Conservation (phyloP, 2,329 filamentous ascomycete species). For the Fusarium pilosicola region DNA sequence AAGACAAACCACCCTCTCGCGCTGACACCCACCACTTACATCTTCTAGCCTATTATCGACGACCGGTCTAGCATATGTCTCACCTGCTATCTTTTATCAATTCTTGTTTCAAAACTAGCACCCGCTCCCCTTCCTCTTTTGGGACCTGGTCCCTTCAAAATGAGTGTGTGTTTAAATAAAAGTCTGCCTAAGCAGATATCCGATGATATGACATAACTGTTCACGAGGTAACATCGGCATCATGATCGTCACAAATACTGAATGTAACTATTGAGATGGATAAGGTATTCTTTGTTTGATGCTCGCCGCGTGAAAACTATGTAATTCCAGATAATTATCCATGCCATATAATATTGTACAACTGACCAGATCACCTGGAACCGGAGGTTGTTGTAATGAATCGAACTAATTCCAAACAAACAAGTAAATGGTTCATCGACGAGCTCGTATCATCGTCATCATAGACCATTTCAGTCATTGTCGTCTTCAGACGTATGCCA, state of each 20-base stretch:
- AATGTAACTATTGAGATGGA: constrained; percentile 1
- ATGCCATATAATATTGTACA: constrained; percentile 36
- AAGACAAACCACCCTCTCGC: constrained; percentile 32
- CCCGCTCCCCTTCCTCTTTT: constrained; percentile 14
- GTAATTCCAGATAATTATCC: constrained; percentile 20
- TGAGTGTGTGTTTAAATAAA: not conserved
- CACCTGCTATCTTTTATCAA: constrained; percentile 12
- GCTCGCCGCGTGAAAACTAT: constrained; percentile 20
- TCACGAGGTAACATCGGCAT: constrained; percentile 21
- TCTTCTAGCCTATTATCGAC: constrained; percentile 7
- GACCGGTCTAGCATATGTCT: constrained; percentile 20
- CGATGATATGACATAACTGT: constrained; percentile 9
- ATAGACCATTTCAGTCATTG: constrained; percentile 43
- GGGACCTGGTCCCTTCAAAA: not conserved
- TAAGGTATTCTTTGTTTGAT: constrained; percentile 21
- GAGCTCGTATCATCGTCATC: constrained; percentile 43
- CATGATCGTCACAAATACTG: not conserved
- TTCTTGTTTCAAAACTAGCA: constrained; percentile 18
- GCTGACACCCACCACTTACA: constrained; percentile 5
- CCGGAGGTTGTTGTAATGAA: constrained; percentile 38
- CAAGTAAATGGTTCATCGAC: constrained; percentile 41
- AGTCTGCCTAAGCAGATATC: not conserved
- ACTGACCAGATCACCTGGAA: constrained; percentile 40
- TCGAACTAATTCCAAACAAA: constrained; percentile 30
- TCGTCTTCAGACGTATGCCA: constrained; percentile 33